These are phyloP conservation scores for Arabidopsis suecica DNA, from an alignment of 345 rosid genomes.

Conservation along the genomic window DNA sequence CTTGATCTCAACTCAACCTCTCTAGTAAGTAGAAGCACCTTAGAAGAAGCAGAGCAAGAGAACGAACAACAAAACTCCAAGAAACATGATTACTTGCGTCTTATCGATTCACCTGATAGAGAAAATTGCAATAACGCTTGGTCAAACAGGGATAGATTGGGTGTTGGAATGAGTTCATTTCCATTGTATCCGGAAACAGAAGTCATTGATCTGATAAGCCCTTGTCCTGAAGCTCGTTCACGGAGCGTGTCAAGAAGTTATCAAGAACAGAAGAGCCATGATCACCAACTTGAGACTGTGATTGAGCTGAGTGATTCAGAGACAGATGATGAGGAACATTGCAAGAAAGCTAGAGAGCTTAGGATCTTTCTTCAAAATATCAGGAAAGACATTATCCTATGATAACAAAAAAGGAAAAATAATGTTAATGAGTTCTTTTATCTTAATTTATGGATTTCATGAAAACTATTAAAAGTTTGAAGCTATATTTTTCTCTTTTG, in stretches of 20 bases:
- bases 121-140: conserved; percentile 10
- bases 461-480: not conserved
- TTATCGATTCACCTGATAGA: conserved; percentile 41
- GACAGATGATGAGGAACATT: conserved; percentile 59
- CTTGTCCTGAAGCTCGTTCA: conserved; percentile 50
- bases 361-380: conserved; percentile 64
- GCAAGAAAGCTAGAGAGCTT: conserved; percentile 67
- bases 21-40: conserved; percentile 21
- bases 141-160: conserved; percentile 19
- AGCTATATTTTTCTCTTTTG: not conserved
- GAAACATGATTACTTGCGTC: conserved; percentile 29
- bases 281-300: conserved; percentile 42
- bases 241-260: conserved; percentile 40
- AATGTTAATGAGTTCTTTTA: not conserved
- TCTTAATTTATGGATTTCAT: conserved; percentile 5
- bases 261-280: conserved; percentile 39
- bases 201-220: conserved; percentile 81
- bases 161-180: not conserved
- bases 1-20: conserved; percentile 58
- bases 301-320: conserved; percentile 81
- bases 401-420: conserved; percentile 26
- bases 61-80: conserved; percentile 28
- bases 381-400: conserved; percentile 50
- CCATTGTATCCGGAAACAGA: conserved; percentile 43
- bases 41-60: conserved; percentile 43